Conservation (phyloP, 1,284 basidiomycete genomes). For the Inonotus hispidus region DNA sequence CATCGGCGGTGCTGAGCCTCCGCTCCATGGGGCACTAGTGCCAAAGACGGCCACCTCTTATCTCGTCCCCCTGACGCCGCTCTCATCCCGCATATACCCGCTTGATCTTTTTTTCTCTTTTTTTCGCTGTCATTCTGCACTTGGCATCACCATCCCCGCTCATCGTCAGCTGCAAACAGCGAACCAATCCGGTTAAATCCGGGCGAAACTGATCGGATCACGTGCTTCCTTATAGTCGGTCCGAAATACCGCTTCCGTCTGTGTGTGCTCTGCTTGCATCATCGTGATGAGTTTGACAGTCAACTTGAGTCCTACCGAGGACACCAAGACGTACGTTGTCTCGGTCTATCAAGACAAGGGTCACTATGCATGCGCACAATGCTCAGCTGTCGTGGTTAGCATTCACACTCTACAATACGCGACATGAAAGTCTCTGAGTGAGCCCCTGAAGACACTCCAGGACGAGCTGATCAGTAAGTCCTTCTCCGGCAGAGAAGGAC, state of each 20-base stretch:
- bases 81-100: not conserved
- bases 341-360: conserved; percentile 19
- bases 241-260: not conserved
- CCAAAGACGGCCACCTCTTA: conserved; percentile 6
- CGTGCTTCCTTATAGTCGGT: too few relatives aligned
- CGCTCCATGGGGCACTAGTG: conserved; percentile 5
- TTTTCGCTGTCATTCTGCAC: not conserved
- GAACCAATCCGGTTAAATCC: not conserved
- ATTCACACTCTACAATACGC: not conserved
- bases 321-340: conserved; percentile 20
- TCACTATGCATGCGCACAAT: conserved; percentile 20
- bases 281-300: not conserved
- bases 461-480: conserved; percentile 84
- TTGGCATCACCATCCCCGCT: not conserved
- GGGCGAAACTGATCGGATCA: too few relatives aligned
- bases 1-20: not conserved
- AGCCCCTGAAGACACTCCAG: conserved; percentile 57
- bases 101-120: not conserved
- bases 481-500: conserved; percentile 79
- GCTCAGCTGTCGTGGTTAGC: conserved; percentile 20
- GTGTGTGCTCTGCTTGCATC: not conserved
- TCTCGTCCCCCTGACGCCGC: conserved; percentile 3
- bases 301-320: conserved; percentile 14
- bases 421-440: not conserved
- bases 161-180: not conserved